These are phyloP conservation scores for Ophiocordyceps polyrhachis-furcata DNA, from an alignment of 2,329 filamentous ascomycete genomes.

Conservation along the genomic window DNA sequence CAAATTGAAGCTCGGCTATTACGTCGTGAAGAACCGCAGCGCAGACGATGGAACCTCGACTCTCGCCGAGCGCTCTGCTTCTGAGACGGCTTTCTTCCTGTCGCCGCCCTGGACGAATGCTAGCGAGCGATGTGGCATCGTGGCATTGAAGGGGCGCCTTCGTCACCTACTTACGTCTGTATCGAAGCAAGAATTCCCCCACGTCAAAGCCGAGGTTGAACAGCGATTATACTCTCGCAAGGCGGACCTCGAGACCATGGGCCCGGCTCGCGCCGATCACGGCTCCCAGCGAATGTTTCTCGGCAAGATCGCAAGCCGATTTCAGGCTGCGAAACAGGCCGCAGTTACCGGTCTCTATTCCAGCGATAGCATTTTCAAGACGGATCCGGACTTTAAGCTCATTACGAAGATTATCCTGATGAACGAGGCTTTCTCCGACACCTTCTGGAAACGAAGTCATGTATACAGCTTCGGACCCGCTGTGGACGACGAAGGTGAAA, in stretches of 20 bases:
- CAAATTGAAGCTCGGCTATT: conserved; percentile 27
- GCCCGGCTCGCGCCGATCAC: conserved; percentile 9
- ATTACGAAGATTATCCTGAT: conserved; percentile 19
- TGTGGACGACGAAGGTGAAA: too few relatives aligned
- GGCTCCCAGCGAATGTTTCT: conserved; percentile 17
- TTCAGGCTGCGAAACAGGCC: conserved; percentile 9
- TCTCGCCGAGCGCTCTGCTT: conserved; percentile 10
- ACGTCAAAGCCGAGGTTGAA: conserved; percentile 14
- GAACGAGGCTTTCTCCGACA: conserved; percentile 16
- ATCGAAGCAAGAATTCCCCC: conserved; percentile 19
- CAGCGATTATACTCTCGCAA: conserved; percentile 3
- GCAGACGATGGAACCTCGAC: conserved; percentile 19
- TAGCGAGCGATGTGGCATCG: conserved; percentile 14
- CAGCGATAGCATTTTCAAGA: conserved; percentile 11
- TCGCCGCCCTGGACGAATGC: conserved; percentile 16
- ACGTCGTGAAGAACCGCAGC: conserved; percentile 27
- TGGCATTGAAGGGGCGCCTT: conserved; percentile 16
- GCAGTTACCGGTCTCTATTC: conserved; percentile 19
- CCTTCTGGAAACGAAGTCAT: conserved; percentile 10
- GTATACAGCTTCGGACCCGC: conserved; percentile 1
- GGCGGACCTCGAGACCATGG: conserved; percentile 10
- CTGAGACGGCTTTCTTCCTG: conserved; percentile 21
- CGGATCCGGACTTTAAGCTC: conserved; percentile 11
- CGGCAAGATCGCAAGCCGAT: conserved; percentile 13
- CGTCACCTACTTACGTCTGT: conserved; percentile 19